A percentile compares a stretch with the other conserved stretches of the same genome.
These are phyloP conservation scores for Agaricus subrufescens DNA, from an alignment of 768 basidiomycete species.

Conservation along the genomic window DNA sequence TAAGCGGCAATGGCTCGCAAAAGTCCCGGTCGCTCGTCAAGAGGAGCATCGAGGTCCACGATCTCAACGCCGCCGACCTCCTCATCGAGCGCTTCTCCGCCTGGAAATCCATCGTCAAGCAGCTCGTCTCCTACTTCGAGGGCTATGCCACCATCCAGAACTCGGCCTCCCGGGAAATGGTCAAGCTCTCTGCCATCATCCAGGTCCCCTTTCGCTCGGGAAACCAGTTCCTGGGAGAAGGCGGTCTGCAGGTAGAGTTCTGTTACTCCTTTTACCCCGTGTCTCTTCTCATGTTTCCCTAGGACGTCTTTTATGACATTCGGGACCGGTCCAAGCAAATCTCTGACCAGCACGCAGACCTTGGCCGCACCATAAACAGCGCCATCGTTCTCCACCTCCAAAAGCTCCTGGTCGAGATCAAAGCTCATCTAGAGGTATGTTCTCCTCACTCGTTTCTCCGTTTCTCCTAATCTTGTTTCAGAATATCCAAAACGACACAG, in stretches of 20 bases:
- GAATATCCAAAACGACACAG: conserved; percentile 95
- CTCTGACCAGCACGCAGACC: conserved; percentile 94
- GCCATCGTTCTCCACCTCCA: conserved; percentile 98
- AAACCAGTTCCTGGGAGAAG: conserved; percentile 98
- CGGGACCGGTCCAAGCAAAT: conserved; percentile 91
- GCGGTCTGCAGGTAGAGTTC: conserved; percentile 70
- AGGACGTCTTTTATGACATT: conserved; percentile 91
- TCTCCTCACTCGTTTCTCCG: neutral
- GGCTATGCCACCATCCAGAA: conserved; percentile 84
- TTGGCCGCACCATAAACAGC: conserved; percentile 93
- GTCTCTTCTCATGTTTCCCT: neutral
- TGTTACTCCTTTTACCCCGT: conserved; percentile 13
- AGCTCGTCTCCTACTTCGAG: conserved; percentile 89
- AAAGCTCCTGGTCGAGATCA: conserved; percentile 92
- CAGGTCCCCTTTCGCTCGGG: conserved; percentile 95
- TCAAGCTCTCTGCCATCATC: conserved; percentile 90
- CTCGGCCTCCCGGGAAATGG: conserved; percentile 89
- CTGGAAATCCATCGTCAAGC: conserved; percentile 97
- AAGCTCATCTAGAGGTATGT: conserved; percentile 90
- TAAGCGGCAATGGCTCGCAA: conserved; percentile 59
- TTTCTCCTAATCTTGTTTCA: conserved; percentile 18
- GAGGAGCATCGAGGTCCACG: conserved; percentile 88
- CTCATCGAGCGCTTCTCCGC: conserved; percentile 93
- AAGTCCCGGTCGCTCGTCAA: conserved; percentile 86
- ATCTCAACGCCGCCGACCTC: conserved; percentile 89